A percentile compares a stretch with the other conserved stretches of the same genome.
Conservation (phyloP, 805 yeast genomes). For the Saturnispora kantuleensis region DNA sequence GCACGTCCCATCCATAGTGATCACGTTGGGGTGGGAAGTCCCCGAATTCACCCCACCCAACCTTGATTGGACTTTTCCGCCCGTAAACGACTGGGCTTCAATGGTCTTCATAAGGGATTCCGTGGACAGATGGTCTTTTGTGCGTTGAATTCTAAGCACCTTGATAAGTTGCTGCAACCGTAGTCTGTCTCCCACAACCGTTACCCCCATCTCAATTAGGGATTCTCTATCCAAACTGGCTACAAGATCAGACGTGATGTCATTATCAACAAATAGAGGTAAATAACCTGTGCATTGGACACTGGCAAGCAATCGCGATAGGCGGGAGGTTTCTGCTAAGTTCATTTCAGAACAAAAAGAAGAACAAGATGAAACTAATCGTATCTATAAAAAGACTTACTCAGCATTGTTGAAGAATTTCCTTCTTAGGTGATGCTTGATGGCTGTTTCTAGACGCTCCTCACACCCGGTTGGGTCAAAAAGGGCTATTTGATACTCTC, state of each 20-base stretch:
- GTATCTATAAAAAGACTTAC: neutral
- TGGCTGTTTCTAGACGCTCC: neutral
- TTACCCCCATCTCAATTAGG: constrained; percentile 61
- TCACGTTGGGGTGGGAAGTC: neutral
- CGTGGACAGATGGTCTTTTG: constrained; percentile 14
- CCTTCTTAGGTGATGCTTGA: neutral
- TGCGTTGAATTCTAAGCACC: constrained; percentile 30
- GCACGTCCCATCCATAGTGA: constrained; percentile 4
- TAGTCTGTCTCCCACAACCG: constrained; percentile 77
- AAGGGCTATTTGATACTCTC: no score
- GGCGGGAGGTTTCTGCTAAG: constrained; percentile 5
- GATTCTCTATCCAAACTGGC: constrained; percentile 54
- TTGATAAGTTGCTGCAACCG: constrained; percentile 52
- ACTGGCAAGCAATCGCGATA: constrained; percentile 8
- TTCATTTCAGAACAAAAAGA: neutral
- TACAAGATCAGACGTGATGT: constrained; percentile 46
- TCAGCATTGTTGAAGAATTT: neutral
- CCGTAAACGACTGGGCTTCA: constrained; percentile 11
- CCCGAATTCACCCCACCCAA: constrained; percentile 1
- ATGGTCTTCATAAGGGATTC: constrained; percentile 16
- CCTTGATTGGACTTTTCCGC: constrained; percentile 13
- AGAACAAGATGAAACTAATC: no score
- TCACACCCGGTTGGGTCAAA: no score
- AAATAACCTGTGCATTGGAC: constrained; percentile 23
- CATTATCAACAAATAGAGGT: constrained; percentile 32